These are phyloP conservation scores for Saccharomycopsis sp. DNA, from an alignment of 805 yeast genomes.

Conservation along the genomic window DNA sequence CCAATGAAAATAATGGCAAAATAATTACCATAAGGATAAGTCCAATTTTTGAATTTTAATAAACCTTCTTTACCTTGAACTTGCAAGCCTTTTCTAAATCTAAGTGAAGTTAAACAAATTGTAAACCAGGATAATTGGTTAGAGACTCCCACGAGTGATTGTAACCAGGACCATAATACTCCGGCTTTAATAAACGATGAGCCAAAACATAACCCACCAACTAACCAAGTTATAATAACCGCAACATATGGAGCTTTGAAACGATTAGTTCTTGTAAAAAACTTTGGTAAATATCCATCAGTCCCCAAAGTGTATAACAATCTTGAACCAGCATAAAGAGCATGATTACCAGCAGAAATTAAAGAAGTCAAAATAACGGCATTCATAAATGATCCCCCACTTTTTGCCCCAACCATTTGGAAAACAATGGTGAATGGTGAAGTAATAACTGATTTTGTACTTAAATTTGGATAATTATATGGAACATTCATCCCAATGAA, in stretches of 20 bases:
- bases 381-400: constrained; percentile 40
- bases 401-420: constrained; percentile 41
- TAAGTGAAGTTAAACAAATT: constrained; percentile 37
- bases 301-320: constrained; percentile 39
- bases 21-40: constrained; percentile 42
- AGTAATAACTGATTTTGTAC: constrained; percentile 26
- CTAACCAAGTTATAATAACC: constrained; percentile 38
- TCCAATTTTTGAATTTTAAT: constrained; percentile 36
- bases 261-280: constrained; percentile 33
- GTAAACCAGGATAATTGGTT: constrained; percentile 42
- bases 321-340: constrained; percentile 40
- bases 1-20: constrained; percentile 32
- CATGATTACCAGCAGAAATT: constrained; percentile 45
- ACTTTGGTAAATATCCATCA: constrained; percentile 36
- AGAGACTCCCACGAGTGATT: constrained; percentile 41
- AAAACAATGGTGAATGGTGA: constrained; percentile 36
- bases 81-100: constrained; percentile 37
- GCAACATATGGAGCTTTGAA: constrained; percentile 40
- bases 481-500: constrained; percentile 54
- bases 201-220: constrained; percentile 51
- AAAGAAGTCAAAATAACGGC: constrained; percentile 47
- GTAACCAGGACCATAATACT: constrained; percentile 43
- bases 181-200: constrained; percentile 47
- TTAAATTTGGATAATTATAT: constrained; percentile 39
- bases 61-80: constrained; percentile 31